Conservation (phyloP, 495 filamentous ascomycete genomes). For the Lentithecium fluviatile region DNA sequence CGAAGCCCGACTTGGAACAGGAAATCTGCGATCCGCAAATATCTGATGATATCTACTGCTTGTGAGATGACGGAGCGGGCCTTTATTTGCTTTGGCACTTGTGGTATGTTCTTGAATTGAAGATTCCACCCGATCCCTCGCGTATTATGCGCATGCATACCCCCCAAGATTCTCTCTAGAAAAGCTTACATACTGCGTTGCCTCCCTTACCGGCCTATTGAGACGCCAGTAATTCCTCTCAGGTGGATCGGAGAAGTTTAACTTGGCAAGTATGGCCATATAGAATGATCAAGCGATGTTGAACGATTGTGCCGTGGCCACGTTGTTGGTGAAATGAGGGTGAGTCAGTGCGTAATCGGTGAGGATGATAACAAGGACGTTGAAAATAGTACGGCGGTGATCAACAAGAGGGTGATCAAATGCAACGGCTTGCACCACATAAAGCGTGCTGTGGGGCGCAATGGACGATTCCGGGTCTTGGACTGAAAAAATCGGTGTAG, state of each 20-base stretch:
- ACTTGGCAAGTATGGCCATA: conserved; percentile 5
- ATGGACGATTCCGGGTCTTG: too few relatives aligned
- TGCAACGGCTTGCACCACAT: not conserved
- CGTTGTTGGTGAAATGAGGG: not conserved
- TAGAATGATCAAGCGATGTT: conserved; percentile 8
- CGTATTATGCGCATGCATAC: not conserved
- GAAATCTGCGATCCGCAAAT: conserved; percentile 5
- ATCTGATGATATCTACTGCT: not conserved
- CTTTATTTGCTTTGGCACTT: not conserved
- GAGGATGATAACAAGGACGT: not conserved
- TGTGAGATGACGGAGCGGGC: not conserved
- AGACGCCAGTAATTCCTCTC: conserved; percentile 6
- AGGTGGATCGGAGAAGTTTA: not conserved
- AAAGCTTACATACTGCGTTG: not conserved
- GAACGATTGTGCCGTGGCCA: not conserved
- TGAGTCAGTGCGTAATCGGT: not conserved
- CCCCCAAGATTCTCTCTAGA: not conserved
- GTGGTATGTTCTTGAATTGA: conserved; percentile 6
- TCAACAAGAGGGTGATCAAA: not conserved
- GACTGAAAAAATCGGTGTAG: too few relatives aligned
- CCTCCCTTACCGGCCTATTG: not conserved
- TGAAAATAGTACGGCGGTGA: not conserved
- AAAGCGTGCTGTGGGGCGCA: not conserved
- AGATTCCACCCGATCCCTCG: conserved; percentile 2
- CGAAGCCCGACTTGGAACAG: conserved; percentile 1